Conservation (phyloP, 1,284 basidiomycete genomes). For the Trichosporon sp. region DNA sequence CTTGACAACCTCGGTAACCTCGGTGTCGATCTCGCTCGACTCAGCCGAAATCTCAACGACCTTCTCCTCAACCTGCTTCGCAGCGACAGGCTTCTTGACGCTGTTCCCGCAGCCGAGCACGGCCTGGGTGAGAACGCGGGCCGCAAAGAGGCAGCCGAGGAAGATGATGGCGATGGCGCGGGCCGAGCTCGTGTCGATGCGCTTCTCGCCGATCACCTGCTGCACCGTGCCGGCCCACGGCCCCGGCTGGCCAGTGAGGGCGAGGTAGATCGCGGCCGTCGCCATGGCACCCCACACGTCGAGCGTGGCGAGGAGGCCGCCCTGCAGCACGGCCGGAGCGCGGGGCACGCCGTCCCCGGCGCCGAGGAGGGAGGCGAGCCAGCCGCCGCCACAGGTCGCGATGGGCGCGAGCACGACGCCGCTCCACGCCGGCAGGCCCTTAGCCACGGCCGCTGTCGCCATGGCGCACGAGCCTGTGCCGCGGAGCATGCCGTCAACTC, state of each 20-base stretch:
- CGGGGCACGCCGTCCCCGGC: slow-evolving; percentile 23
- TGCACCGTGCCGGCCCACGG: slow-evolving; percentile 14
- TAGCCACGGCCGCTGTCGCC: neutral
- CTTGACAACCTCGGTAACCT: slow-evolving; percentile 22
- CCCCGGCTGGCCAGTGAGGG: slow-evolving; percentile 12
- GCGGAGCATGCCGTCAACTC: slow-evolving; percentile 36
- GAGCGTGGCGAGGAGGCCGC: slow-evolving; percentile 31
- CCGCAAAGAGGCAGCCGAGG: slow-evolving; percentile 27
- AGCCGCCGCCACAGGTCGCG: slow-evolving; percentile 35
- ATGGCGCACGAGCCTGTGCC: slow-evolving; percentile 14
- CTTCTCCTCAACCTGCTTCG: neutral
- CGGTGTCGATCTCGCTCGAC: neutral
- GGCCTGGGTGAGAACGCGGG: slow-evolving; percentile 23
- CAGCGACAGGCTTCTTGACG: slow-evolving; percentile 2
- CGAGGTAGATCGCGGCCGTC: slow-evolving; percentile 25
- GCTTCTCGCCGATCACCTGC: too few species aligned
- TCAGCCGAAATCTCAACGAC: neutral
- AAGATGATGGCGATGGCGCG: slow-evolving; percentile 33
- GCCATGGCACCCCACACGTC: slow-evolving; percentile 39
- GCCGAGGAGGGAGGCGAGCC: slow-evolving; percentile 32
- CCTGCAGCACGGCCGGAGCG: slow-evolving; percentile 30
- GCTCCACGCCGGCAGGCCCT: slow-evolving; percentile 17
- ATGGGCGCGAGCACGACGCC: slow-evolving; percentile 33
- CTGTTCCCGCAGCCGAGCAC: neutral
- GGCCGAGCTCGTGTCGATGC: slow-evolving; percentile 19